Base-by-base conservation (phyloP, 768 basidiomycete species). In the Lyophyllum atratum region DNA sequence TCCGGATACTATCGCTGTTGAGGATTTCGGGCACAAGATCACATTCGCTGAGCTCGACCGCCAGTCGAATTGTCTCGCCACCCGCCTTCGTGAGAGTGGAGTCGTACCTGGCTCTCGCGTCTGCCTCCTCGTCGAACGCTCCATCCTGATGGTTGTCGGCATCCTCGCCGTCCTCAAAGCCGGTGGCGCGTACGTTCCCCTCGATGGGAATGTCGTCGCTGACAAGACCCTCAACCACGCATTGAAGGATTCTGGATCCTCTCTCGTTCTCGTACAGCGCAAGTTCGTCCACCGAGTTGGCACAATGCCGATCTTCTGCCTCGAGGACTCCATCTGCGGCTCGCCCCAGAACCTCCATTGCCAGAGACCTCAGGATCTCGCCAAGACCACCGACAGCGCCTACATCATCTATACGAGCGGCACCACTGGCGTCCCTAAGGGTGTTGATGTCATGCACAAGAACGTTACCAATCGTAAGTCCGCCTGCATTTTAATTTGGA, bases 391-490 rank as follows among this genome's bases (percentile, higher is more conserved):
- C 4, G 77, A 84, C 59, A 77, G 79, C 34, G 78, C 76, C 4
- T 85, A 85, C 69, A 78, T 84, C 34, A 85, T 86, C 51, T 86
- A 84, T 66, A 85, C 84, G 5, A 83, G 82, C 52, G 84, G 84
- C 81, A 64, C 57, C 11, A 85, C 84, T 15, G 84, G 83, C 2
- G 73, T 76, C 39, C 84, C 83, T 1, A 85, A 85, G 63, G 84
- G 84, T n/a, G 76, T 86, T 14, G 78, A 83, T 54, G 82, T 86
- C 11, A 79, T 70, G 59, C 85, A 86, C 61, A 68, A 70, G 40
- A 84, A 84, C 67, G 79, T 84, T 17, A 79, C 76, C 19, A 86
- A 86, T 64, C 69, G 85, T 84, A 61, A 66, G 80, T 63, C 76
- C 70, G 56, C 74, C 8, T 29, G n/a, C 24, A 39, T 39, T 45